Conservation (phyloP, 1,284 basidiomycete genomes). For the Mycosarcoma maydis region DNA sequence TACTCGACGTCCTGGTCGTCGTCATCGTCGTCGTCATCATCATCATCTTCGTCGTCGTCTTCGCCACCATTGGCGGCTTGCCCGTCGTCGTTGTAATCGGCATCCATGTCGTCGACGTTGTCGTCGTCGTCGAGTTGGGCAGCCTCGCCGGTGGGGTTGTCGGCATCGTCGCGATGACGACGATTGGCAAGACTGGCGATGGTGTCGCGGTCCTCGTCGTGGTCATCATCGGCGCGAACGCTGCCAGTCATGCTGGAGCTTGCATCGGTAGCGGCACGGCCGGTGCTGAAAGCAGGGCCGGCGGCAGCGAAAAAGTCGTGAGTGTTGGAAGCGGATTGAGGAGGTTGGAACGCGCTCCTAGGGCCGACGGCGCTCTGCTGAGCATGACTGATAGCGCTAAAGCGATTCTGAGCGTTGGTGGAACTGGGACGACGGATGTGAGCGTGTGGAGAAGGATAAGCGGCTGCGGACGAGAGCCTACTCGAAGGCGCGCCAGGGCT, state of each 20-base stretch:
- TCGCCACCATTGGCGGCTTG: conserved; percentile 2
- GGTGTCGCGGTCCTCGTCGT: conserved; percentile 54
- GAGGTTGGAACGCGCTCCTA: conserved; percentile 20
- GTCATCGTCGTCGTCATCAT: conserved; percentile 31
- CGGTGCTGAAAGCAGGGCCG: conserved; percentile 18
- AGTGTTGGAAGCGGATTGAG: conserved; percentile 3
- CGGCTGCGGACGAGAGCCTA: conserved; percentile 13
- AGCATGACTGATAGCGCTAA: conserved; percentile 34
- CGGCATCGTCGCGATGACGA: conserved; percentile 27
- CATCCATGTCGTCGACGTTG: conserved; percentile 16
- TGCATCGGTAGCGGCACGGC: conserved; percentile 28
- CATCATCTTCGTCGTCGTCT: conserved; percentile 27
- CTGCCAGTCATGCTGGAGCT: conserved; percentile 50
- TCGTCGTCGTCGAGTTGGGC: conserved; percentile 18
- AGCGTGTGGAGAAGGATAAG: conserved; percentile 54
- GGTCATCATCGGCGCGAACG: conserved; percentile 20
- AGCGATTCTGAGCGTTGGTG: conserved; percentile 19
- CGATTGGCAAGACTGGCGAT: conserved; percentile 47
- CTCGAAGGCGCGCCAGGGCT: conserved; percentile 32
- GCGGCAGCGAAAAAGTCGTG: conserved; percentile 45
- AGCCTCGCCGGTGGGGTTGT: conserved; percentile 15
- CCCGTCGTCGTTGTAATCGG: conserved; percentile 20
- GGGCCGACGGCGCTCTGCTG: conserved; percentile 41
- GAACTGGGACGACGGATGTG: conserved; percentile 50
- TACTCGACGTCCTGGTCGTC: conserved; percentile 77